Conservation (phyloP, 2,329 filamentous ascomycete genomes). For the Cylindrodendrum hubeiense region DNA sequence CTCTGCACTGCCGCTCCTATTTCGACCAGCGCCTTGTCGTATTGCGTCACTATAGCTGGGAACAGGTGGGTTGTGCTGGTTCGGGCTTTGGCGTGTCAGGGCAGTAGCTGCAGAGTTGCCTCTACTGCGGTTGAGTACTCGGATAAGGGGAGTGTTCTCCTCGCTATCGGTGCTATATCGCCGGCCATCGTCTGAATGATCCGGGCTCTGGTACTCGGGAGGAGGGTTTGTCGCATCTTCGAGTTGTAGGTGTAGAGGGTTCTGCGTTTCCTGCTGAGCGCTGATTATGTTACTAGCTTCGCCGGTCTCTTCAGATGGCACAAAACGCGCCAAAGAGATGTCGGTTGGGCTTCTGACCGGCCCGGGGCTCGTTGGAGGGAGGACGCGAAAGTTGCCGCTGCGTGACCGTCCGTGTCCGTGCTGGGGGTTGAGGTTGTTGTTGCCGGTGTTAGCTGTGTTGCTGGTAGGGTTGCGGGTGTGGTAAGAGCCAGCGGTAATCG, state of each 20-base stretch:
- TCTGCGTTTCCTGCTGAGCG: slow-evolving; percentile 44
- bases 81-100: slow-evolving; percentile 37
- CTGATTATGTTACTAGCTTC: slow-evolving; percentile 59
- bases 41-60: slow-evolving; percentile 87
- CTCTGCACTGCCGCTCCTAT: slow-evolving; percentile 41
- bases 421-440: slow-evolving; percentile 66
- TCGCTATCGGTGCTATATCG: slow-evolving; percentile 71
- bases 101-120: slow-evolving; percentile 61
- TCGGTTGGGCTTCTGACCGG: slow-evolving; percentile 93
- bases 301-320: slow-evolving; percentile 78
- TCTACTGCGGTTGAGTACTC: slow-evolving; percentile 63
- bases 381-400: slow-evolving; percentile 82
- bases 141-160: slow-evolving; percentile 66
- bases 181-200: slow-evolving; percentile 69
- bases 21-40: slow-evolving; percentile 57
- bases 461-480: slow-evolving; percentile 58
- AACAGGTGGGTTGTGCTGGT: slow-evolving; percentile 70
- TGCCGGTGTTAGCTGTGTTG: slow-evolving; percentile 33
- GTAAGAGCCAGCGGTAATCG: slow-evolving; percentile 52
- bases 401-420: slow-evolving; percentile 81
- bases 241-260: slow-evolving; percentile 55
- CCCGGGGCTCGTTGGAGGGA: slow-evolving; percentile 85
- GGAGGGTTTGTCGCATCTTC: slow-evolving; percentile 73
- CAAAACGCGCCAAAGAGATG: slow-evolving; percentile 91
- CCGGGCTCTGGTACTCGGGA: slow-evolving; percentile 78